phyloP scores from a whole-genome alignment of 75 land plant species.

The Sequoiadendron giganteum region DNA sequence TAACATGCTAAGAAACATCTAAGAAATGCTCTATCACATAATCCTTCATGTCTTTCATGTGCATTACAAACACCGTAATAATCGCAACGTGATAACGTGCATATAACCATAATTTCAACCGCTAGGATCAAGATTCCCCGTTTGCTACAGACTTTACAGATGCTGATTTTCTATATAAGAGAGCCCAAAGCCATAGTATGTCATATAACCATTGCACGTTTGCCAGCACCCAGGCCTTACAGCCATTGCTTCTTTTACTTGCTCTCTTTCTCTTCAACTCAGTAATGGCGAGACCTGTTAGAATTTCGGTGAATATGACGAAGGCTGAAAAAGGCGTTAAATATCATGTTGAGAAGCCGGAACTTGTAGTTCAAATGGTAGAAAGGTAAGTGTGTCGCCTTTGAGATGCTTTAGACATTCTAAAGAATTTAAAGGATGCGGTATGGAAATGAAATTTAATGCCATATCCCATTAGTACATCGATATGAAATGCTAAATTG shows the following conservation, averaged over 20 bases:
- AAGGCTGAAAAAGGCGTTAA: not conserved
- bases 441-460: not conserved
- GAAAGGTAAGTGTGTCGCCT: not conserved
- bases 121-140: too few relatives aligned
- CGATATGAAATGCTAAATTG: too few relatives aligned
- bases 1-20: not conserved
- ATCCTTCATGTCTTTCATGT: too few relatives aligned
- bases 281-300: not conserved
- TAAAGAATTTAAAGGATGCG: not conserved
- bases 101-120: too few relatives aligned
- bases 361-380: not conserved
- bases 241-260: not conserved
- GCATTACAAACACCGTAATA: too few relatives aligned
- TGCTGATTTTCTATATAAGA: too few relatives aligned
- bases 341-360: not conserved
- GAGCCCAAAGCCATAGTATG: too few relatives aligned
- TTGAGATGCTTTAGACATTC: not conserved
- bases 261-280: not conserved
- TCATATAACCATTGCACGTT: too few relatives aligned
- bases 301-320: not conserved
- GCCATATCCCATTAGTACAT: not conserved
- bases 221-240: not conserved
- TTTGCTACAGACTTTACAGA: too few relatives aligned
- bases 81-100: too few relatives aligned
- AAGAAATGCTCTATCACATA: too few relatives aligned